Conservation (phyloP, 306 rosid species). For the Trifolium repens region DNA sequence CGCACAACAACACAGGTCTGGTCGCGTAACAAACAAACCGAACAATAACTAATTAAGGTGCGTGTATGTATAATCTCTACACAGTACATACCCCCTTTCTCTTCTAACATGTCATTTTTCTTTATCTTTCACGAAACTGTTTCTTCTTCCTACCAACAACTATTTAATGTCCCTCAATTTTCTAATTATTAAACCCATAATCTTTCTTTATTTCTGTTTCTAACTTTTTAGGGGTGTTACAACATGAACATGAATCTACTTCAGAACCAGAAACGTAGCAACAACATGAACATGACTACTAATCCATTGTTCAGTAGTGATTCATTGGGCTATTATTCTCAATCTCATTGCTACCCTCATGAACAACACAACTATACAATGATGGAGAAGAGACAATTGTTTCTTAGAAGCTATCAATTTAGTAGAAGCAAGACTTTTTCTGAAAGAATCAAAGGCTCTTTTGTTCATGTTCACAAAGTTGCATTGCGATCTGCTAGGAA, state of each 20-base stretch:
- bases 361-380: constrained; percentile 47
- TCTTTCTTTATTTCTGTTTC: not conserved
- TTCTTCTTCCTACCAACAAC: not conserved
- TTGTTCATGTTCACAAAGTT: constrained; percentile 60
- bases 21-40: constrained; percentile 41
- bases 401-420: constrained; percentile 86
- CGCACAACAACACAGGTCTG: constrained; percentile 35
- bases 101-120: too few relatives aligned
- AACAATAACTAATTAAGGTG: constrained; percentile 16
- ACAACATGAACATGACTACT: not conserved
- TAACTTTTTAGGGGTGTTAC: not conserved
- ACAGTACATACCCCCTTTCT: constrained; percentile 12
- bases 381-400: constrained; percentile 84
- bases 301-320: constrained; percentile 57
- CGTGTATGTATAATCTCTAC: not conserved
- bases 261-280: too few relatives aligned
- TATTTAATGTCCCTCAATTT: constrained; percentile 30
- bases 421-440: constrained; percentile 57
- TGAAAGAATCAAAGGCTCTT: constrained; percentile 64
- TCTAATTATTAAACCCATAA: not conserved
- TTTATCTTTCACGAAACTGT: constrained; percentile 30
- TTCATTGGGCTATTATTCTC: constrained; percentile 46
- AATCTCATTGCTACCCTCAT: not conserved
- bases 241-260: too few relatives aligned
- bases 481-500: constrained; percentile 50